Base-by-base conservation (phyloP, 805 yeast genomes). In the Ogataea philodendri region DNA sequence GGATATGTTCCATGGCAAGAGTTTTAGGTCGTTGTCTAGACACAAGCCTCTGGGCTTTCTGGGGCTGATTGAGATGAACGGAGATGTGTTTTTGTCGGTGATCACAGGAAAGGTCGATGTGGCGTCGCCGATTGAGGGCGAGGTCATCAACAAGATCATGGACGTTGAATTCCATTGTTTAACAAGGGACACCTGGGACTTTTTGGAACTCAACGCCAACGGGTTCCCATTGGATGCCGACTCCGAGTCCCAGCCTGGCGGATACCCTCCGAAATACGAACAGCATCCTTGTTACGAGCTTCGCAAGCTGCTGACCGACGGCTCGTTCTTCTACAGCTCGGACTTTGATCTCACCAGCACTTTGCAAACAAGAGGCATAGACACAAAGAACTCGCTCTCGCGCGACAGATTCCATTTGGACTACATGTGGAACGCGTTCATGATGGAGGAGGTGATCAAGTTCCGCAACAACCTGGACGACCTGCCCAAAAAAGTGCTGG, bases 341-440 rank as follows among this genome's bases (percentile, higher is more conserved):
- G 90, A 88, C 62, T 93, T 88, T 59, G 98, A 93, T 60, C 63
- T 93, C 49, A 93, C 98, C 0, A 81, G 87, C n/a, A 68, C 81
- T 5, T 64, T 93, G 44, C 97, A 90, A 60, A 68, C 76, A 30
- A 66, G 95, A 54, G 94, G 90, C 2, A 62, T 79, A 7, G 59
- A 63, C 26, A 54, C 60, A 1, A 63, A 65, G 39, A 38, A 48
- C 24, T 64, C 76, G 0, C 51, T 74, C 30, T 68, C 77, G 32
- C 61, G 65, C 41, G 81, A 76, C 48, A 69, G 84, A 29, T 81
- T 76, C 48, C 90, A 83, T 55, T 78, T 77, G 32, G 89, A 88
- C 48, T 93, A 84, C 56, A 90, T 93, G 97, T 93, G 99, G 98
- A 93, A 93, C 58, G 74, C 84, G 6, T 90, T 84, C 57, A 76